A percentile compares a stretch with the other conserved stretches of the same genome.
phyloP scores from a whole-genome alignment of 768 basidiomycete species.

The Termitomyces sp. region DNA sequence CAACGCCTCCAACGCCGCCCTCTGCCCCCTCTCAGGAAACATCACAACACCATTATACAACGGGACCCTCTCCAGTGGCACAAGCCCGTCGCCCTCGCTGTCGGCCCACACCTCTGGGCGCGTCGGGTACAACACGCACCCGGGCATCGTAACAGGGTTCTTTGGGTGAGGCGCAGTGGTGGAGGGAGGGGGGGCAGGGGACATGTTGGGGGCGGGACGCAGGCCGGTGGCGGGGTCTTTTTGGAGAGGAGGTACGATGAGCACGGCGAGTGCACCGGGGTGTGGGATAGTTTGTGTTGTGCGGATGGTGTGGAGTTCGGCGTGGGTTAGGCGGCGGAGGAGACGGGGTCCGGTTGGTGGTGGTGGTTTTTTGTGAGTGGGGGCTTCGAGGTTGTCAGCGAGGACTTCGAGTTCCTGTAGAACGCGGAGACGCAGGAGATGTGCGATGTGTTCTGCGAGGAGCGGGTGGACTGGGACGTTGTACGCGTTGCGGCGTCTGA shows the following conservation, averaged over 20 bases:
- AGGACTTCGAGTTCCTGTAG: slow-evolving; percentile 73
- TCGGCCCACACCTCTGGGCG: background rate
- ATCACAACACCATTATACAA: slow-evolving; percentile 63
- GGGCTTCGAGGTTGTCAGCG: slow-evolving; percentile 34
- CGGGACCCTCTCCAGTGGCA: slow-evolving; percentile 39
- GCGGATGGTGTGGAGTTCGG: slow-evolving; percentile 51
- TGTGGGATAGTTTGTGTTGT: slow-evolving; percentile 44
- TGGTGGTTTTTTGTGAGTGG: slow-evolving; percentile 3
- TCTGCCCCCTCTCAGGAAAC: slow-evolving; percentile 60
- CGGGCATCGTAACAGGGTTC: background rate
- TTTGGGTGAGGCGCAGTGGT: background rate
- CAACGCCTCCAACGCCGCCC: slow-evolving; percentile 50
- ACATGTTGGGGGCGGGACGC: slow-evolving; percentile 29
- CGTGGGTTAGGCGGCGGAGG: slow-evolving; percentile 60
- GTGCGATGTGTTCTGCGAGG: slow-evolving; percentile 52
- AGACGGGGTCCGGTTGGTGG: slow-evolving; percentile 21
- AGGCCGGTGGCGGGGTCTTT: slow-evolving; percentile 42
- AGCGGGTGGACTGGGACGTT: slow-evolving; percentile 35
- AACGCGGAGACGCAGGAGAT: slow-evolving; percentile 68
- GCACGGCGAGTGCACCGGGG: slow-evolving; percentile 57
- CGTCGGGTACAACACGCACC: background rate
- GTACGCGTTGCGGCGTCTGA: slow-evolving; percentile 26
- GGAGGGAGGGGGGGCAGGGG: background rate
- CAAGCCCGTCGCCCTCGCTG: background rate
- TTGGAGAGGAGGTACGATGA: slow-evolving; percentile 67